Conservation (phyloP, 768 basidiomycete species). For the Psilocybe azurescens region DNA sequence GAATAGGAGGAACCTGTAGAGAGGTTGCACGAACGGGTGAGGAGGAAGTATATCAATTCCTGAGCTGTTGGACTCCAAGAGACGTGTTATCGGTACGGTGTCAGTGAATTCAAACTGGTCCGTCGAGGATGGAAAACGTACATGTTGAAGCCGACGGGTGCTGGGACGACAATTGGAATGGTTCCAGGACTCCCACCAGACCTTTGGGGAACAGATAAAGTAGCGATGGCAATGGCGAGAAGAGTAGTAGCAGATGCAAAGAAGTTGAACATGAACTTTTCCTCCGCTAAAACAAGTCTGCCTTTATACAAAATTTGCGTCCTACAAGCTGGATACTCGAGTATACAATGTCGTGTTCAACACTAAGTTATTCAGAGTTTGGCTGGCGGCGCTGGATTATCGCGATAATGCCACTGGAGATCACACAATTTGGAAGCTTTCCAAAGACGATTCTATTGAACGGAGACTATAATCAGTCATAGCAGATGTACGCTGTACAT, state of each 20-base stretch:
- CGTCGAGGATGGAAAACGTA: not conserved
- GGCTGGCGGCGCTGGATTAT: not conserved
- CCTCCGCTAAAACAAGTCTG: not conserved
- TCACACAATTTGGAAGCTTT: not conserved
- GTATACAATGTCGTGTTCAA: not conserved
- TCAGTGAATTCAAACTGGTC: not conserved
- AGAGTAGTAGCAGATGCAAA: slow-evolving; percentile 14
- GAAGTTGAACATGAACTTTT: slow-evolving; percentile 12
- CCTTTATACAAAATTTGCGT: not conserved
- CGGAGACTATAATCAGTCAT: too few species aligned
- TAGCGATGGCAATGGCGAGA: slow-evolving; percentile 4
- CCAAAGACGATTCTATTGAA: not conserved
- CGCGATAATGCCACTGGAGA: not conserved
- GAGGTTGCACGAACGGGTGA: slow-evolving; percentile 15
- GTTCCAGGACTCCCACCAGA: not conserved
- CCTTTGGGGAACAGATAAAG: slow-evolving; percentile 9
- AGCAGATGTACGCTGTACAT: too few species aligned
- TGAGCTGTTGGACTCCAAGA: slow-evolving; percentile 26
- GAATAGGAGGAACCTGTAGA: not conserved
- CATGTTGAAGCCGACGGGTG: slow-evolving; percentile 3
- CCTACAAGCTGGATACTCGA: not conserved
- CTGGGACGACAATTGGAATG: not conserved
- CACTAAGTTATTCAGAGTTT: too few species aligned
- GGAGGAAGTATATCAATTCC: slow-evolving; percentile 27
- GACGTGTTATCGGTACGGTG: slow-evolving; percentile 19